Percentiles rank a stretch among this genome's conserved stretches.
Evolutionary conservation across 345 rosid species (phyloP).

Genomic region (Lumnitzera racemosa): DNA sequence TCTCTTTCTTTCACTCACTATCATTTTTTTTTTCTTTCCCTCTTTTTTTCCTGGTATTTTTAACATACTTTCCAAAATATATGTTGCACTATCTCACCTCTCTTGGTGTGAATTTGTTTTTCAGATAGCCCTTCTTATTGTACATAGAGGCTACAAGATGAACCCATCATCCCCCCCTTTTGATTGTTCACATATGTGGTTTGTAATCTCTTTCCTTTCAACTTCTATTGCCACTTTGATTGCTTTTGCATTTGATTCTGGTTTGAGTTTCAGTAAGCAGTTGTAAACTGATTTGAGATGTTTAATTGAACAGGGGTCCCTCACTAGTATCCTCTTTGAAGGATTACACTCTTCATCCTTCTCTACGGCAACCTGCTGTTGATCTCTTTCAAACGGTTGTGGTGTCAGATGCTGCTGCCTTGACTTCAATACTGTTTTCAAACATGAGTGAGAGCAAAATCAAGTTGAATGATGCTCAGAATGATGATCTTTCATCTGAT

Average conservation of each 20-base stretch:
- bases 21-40: too few relatives aligned
- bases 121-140: conserved; percentile 87
- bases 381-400: conserved; percentile 75
- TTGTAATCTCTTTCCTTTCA: conserved; percentile 17
- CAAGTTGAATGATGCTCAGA: conserved; percentile 35
- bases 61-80: neutral
- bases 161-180: conserved; percentile 91
- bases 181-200: conserved; percentile 99
- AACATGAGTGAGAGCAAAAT: conserved; percentile 16
- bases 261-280: too few relatives aligned
- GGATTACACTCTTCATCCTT: conserved; percentile 83
- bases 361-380: conserved; percentile 90
- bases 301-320: conserved; percentile 71
- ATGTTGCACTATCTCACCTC: conserved; percentile 2
- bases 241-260: neutral
- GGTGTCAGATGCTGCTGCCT: conserved; percentile 86
- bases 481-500: conserved; percentile 30
- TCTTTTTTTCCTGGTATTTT: conserved; percentile 5
- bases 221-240: neutral
- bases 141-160: conserved; percentile 93
- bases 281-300: too few relatives aligned
- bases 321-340: conserved; percentile 73
- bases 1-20: too few relatives aligned
- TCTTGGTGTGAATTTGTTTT: conserved; percentile 26
- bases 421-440: conserved; percentile 39